phyloP scores from a whole-genome alignment of 768 basidiomycete genomes.

The Trametes cubensis region DNA sequence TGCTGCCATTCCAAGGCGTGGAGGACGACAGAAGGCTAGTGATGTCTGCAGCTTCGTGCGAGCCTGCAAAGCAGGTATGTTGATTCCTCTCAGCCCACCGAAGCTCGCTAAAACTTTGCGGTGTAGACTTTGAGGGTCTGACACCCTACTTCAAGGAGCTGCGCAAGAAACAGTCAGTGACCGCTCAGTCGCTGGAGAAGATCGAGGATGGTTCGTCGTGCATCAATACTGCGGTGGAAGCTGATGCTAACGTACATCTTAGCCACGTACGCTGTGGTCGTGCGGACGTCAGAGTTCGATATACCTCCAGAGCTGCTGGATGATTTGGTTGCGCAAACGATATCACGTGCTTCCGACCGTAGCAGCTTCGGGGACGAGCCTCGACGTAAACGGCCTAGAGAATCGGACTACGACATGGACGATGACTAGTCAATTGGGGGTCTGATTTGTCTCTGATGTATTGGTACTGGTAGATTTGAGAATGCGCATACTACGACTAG shows the following conservation, averaged over 20 bases:
- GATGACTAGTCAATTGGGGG: slow-evolving; percentile 1
- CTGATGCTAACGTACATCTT: not conserved
- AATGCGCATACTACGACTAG: no score
- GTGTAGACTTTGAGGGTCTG: slow-evolving; percentile 75
- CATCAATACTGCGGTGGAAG: not conserved
- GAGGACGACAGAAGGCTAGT: slow-evolving; percentile 62
- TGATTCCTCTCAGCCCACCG: not conserved
- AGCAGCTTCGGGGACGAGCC: slow-evolving; percentile 19
- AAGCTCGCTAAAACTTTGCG: not conserved
- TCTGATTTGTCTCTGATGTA: not conserved
- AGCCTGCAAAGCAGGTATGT: slow-evolving; percentile 68
- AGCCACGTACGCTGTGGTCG: slow-evolving; percentile 75
- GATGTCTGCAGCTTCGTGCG: slow-evolving; percentile 74
- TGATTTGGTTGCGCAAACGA: slow-evolving; percentile 56
- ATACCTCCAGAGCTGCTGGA: slow-evolving; percentile 68
- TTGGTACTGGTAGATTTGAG: not conserved
- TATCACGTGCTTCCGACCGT: slow-evolving; percentile 15
- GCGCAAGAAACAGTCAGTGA: slow-evolving; percentile 86
- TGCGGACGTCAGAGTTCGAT: slow-evolving; percentile 76
- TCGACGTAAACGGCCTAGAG: slow-evolving; percentile 20
- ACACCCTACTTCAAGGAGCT: slow-evolving; percentile 72
- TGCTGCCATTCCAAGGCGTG: slow-evolving; percentile 70
- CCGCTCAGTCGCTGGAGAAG: slow-evolving; percentile 85
- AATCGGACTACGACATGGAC: slow-evolving; percentile 18
- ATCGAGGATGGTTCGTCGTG: slow-evolving; percentile 81